A percentile compares a stretch with the other conserved stretches of the same genome.
Conservation (phyloP, 495 filamentous ascomycete species). For the Aspergillus heteromorphus region DNA sequence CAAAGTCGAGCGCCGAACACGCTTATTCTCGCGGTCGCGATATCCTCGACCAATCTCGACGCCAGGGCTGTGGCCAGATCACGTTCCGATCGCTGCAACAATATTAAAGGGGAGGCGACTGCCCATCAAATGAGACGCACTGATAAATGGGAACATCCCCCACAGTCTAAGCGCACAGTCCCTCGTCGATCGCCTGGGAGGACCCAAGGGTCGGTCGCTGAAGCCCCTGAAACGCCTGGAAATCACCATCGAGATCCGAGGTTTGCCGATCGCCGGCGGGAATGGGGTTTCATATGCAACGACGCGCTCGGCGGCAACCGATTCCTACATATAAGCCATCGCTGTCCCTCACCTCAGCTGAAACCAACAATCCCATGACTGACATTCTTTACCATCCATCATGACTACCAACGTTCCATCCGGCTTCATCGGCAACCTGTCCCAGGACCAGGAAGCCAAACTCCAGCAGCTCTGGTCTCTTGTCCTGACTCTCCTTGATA, state of each 20-base stretch:
- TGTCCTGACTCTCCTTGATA: constrained; percentile 68
- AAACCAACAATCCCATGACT: not conserved
- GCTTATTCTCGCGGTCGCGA: not conserved
- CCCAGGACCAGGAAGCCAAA: constrained; percentile 74
- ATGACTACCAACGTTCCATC: constrained; percentile 32
- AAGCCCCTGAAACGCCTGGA: not conserved
- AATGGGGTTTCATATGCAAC: constrained; percentile 9
- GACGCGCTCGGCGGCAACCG: no score
- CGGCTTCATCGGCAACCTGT: constrained; percentile 79
- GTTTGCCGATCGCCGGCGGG: constrained; percentile 11
- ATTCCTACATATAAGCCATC: no score
- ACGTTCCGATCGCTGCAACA: not conserved
- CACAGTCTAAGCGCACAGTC: not conserved
- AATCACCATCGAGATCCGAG: constrained; percentile 7
- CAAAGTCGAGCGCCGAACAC: not conserved
- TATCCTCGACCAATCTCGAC: not conserved
- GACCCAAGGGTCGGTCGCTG: not conserved
- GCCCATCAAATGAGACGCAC: not conserved
- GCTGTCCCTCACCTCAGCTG: no score
- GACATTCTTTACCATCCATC: not conserved
- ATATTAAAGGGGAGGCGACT: not conserved
- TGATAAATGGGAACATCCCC: not conserved
- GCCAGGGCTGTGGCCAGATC: not conserved
- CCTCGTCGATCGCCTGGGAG: not conserved
- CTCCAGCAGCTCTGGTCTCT: constrained; percentile 76